Conservation (phyloP, 169 alveolate species). For the Babesia ovata region DNA sequence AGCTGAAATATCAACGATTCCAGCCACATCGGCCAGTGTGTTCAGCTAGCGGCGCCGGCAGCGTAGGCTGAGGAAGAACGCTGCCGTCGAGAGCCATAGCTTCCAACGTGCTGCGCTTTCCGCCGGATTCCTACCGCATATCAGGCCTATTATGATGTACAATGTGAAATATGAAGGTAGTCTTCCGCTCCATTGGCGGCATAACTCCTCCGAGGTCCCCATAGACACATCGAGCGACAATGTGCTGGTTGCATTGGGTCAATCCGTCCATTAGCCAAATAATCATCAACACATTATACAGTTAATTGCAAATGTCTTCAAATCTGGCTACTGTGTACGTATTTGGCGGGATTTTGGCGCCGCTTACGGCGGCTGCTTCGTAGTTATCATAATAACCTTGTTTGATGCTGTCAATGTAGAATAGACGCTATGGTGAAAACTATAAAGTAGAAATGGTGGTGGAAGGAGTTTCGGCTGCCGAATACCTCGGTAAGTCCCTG, state of each 20-base stretch:
- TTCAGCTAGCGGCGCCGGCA: background rate
- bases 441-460: background rate
- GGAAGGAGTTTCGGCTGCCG: background rate
- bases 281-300: constrained; percentile 1
- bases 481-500: constrained; percentile 18
- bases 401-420: too few relatives aligned
- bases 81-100: constrained; percentile 10
- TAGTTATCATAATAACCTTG: too few relatives aligned
- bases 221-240: background rate
- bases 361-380: too few relatives aligned
- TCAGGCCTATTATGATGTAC: background rate
- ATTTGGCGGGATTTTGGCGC: too few relatives aligned
- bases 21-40: constrained; percentile 4
- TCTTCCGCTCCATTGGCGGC: background rate
- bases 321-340: too few relatives aligned
- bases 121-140: too few relatives aligned
- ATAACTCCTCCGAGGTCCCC: background rate
- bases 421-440: background rate
- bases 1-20: background rate
- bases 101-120: background rate
- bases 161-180: background rate
- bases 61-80: constrained; percentile 10
- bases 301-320: background rate
- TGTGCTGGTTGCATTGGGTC: background rate
- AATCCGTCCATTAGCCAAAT: background rate